Evolutionary conservation across 768 basidiomycete genomes (phyloP).

Genomic region (Collybiopsis luxurians): DNA sequence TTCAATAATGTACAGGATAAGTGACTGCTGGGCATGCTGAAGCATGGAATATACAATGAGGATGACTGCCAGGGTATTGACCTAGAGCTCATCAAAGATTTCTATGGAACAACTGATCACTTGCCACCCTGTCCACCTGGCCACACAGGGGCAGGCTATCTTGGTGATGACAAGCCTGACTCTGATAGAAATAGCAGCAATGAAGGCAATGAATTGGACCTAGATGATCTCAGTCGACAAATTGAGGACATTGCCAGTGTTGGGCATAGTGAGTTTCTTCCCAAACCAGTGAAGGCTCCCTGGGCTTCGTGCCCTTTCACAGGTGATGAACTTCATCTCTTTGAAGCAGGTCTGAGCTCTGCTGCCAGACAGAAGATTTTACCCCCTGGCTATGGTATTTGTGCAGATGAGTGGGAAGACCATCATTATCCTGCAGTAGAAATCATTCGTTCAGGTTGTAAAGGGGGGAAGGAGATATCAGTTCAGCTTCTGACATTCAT

Average conservation of each 20-base stretch:
- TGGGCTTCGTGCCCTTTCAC: not conserved
- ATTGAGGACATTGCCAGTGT: not conserved
- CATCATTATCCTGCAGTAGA: not conserved
- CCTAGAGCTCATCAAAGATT: not conserved
- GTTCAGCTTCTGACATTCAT: not conserved
- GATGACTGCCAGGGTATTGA: slow-evolving; percentile 2
- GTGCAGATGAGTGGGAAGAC: not conserved
- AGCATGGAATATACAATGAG: not conserved
- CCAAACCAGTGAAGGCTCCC: not conserved
- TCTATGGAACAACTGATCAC: not conserved
- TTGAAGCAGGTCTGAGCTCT: not conserved
- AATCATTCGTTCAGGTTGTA: not conserved
- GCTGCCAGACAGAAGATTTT: not conserved
- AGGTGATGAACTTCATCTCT: not conserved
- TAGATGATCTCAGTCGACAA: too few relatives aligned
- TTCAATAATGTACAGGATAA: slow-evolving; percentile 1
- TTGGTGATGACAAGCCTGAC: not conserved
- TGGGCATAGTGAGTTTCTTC: not conserved
- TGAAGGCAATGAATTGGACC: too few relatives aligned
- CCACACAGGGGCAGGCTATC: not conserved
- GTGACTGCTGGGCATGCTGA: not conserved
- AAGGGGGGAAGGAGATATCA: not conserved
- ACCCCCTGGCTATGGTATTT: not conserved
- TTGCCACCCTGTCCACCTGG: not conserved
- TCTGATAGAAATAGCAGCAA: too few relatives aligned